A percentile compares a stretch with the other conserved stretches of the same genome.
Conservation (phyloP, 345 rosid species). For the Lepidium africanum region DNA sequence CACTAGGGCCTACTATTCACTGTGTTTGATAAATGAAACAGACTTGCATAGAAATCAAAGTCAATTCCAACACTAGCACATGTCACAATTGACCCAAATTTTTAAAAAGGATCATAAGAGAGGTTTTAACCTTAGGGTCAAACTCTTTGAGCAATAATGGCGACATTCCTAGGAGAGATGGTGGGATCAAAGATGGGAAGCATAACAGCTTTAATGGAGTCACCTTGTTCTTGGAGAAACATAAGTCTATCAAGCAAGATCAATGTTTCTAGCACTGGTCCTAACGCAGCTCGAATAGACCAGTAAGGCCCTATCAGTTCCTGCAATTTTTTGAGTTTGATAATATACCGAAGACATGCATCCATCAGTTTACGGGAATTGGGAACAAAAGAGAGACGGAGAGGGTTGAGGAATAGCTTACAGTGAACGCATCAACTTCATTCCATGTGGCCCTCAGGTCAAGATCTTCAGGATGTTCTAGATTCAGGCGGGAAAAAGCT, state of each 20-base stretch:
- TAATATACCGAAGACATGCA: neutral
- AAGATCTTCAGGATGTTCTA: constrained; percentile 42
- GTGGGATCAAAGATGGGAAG: constrained; percentile 78
- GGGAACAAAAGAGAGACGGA: neutral
- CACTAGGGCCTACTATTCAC: neutral
- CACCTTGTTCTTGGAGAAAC: constrained; percentile 81
- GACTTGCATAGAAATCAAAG: neutral
- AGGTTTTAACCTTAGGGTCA: neutral
- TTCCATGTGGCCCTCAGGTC: constrained; percentile 52
- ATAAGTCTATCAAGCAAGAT: constrained; percentile 80
- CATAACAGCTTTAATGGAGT: constrained; percentile 47
- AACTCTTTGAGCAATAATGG: constrained; percentile 65
- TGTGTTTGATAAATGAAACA: neutral
- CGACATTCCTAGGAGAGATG: constrained; percentile 81
- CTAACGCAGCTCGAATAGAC: constrained; percentile 90
- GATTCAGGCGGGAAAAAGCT: constrained; percentile 64
- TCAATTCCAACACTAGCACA: neutral
- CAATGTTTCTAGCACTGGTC: constrained; percentile 74
- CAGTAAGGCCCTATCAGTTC: constrained; percentile 77
- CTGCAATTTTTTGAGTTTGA: constrained; percentile 31
- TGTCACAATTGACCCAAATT: neutral
- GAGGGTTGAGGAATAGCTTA: constrained; percentile 30
- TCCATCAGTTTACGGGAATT: constrained; percentile 2
- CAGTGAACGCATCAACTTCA: constrained; percentile 52
- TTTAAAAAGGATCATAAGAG: neutral